Base-by-base conservation (phyloP, 2,329 filamentous ascomycete genomes). In the Aschersonia sp. region DNA sequence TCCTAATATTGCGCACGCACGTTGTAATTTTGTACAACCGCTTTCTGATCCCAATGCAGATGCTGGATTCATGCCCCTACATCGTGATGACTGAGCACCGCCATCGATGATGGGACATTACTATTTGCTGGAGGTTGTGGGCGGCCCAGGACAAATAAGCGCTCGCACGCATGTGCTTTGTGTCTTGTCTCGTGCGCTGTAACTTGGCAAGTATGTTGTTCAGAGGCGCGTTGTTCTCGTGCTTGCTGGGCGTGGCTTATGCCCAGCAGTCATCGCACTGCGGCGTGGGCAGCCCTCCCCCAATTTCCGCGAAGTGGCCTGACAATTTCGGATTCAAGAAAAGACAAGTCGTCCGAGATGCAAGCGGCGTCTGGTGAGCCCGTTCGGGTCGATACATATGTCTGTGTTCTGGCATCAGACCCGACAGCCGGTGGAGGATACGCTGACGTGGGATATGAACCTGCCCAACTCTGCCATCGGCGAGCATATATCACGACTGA, bases 361-460 rank as follows among this genome's bases (percentile, higher is more conserved):
- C 32, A 12, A 3, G 32, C 12, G 32, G 7, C 32, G 32, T 3
- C 32, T 38, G 7, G 32, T 7, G 12, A 9, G 32, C 32, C 32
- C 32, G 32, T 38, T 9, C 12, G 40, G 9, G 28, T 48, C 31
- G 41, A 45, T 10, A 45, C 47, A 2, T 48, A 48, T 20, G 28
- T 48, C 32, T 32, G 45, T n/a, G 20, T 48, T 5, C 44, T 48
- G 30, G 47, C 47, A 4, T 30, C 31, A 10, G 43, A 48, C 32
- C 3, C 10, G 20, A 44, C 47, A n/a, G 30, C n/a, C 31, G 1
- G 7, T n/a, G 47, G 47, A 7, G 47, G 47, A 4, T 44, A 48
- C 29, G 47, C 44, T 5, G 32, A 40, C 40, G 47, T 48, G 44
- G 20, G 32, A 38, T 7, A 38, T 12, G 20, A 38, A 38, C 32